Evolutionary conservation across 75 land plant species (phyloP).

Genomic region (Selaginella tamariscina): DNA sequence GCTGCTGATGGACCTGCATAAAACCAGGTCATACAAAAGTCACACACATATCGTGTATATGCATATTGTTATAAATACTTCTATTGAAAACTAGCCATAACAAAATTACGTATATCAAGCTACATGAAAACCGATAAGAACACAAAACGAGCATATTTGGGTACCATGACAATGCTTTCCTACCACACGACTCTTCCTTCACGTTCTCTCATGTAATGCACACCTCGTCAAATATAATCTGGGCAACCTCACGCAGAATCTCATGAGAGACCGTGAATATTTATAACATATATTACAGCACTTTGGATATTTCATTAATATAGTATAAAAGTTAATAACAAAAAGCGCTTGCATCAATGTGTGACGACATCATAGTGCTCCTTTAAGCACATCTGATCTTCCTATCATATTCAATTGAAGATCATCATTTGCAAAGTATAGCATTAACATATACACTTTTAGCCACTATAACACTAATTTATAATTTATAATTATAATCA

Average conservation of each 20-base stretch:
- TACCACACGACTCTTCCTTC: conserved; percentile 99
- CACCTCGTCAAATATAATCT: conserved; percentile 98
- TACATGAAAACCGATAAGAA: no score
- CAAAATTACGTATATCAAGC: no score
- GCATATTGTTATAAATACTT: no score
- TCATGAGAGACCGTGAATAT: conserved; percentile 98
- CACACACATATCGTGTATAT: no score
- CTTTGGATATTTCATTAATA: not conserved
- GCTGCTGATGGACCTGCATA: conserved; percentile 88
- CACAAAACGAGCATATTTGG: conserved; percentile 90
- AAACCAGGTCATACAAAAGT: not conserved
- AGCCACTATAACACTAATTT: no score
- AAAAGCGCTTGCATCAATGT: no score
- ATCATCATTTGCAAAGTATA: not conserved
- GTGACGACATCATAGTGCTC: not conserved
- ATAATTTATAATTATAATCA: no score
- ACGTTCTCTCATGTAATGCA: conserved; percentile 97
- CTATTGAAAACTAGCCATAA: no score
- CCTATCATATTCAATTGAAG: not conserved
- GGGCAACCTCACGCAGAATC: conserved; percentile 81
- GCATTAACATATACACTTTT: no score
- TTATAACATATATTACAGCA: conserved; percentile 2
- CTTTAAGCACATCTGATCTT: not conserved
- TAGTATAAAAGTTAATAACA: not conserved
- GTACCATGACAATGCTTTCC: conserved; percentile 99